phyloP scores from a whole-genome alignment of 768 basidiomycete genomes.

The Auriscalpium orientale region DNA sequence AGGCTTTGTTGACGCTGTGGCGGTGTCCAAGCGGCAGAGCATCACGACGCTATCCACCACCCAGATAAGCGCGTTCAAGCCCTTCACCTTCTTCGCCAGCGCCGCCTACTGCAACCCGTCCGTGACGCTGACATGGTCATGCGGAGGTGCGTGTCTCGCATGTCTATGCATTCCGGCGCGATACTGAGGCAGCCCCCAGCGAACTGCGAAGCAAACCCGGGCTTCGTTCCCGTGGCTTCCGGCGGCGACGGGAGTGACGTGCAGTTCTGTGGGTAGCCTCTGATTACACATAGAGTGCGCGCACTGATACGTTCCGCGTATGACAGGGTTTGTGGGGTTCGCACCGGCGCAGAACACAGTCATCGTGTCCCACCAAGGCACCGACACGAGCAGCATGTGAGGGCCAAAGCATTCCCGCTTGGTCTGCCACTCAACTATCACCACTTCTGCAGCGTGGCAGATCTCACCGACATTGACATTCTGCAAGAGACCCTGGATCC shows the following conservation, averaged over 20 bases:
- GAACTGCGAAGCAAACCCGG: constrained; percentile 40
- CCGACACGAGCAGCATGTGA: constrained; percentile 25
- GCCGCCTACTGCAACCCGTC: constrained; percentile 25
- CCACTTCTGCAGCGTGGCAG: constrained; percentile 20
- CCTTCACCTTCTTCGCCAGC: constrained; percentile 25
- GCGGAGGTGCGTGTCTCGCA: constrained; percentile 18
- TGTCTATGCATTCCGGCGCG: not conserved
- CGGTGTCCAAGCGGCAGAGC: constrained; percentile 1
- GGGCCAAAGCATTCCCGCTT: not conserved
- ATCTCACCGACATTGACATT: constrained; percentile 37
- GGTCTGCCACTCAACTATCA: not conserved
- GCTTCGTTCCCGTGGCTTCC: constrained; percentile 39
- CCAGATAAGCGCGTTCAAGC: constrained; percentile 22
- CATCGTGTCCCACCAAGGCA: constrained; percentile 33
- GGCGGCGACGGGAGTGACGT: constrained; percentile 37
- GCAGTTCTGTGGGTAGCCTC: constrained; percentile 34
- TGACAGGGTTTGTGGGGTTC: constrained; percentile 47
- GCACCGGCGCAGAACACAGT: constrained; percentile 30
- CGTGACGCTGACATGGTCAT: constrained; percentile 21
- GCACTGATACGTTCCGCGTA: not conserved
- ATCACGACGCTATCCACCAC: constrained; percentile 17
- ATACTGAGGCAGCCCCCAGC: constrained; percentile 17
- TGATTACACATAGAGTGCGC: not conserved
- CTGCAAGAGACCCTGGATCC: constrained; percentile 27
- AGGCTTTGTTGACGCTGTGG: not conserved